These are phyloP conservation scores for Corinectria fuckeliana DNA, from an alignment of 2,329 filamentous ascomycete species.

Conservation along the genomic window DNA sequence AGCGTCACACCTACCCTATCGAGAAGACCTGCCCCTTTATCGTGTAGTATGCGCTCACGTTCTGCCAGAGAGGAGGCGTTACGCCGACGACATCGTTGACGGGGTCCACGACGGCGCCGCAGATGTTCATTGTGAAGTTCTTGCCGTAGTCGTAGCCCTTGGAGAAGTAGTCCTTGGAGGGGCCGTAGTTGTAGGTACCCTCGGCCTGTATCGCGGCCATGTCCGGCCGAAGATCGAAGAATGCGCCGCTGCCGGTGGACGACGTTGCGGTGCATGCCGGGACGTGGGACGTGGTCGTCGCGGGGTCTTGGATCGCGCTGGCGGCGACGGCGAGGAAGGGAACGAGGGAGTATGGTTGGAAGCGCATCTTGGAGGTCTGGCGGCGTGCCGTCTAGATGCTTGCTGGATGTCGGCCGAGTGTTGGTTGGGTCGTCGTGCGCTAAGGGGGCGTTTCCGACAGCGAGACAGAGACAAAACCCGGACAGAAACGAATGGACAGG, in stretches of 20 bases:
- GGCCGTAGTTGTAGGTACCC: constrained; percentile 48
- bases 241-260: constrained; percentile 61
- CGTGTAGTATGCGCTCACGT: constrained; percentile 81
- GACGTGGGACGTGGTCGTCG: constrained; percentile 51
- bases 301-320: constrained; percentile 44
- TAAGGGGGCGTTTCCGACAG: neutral
- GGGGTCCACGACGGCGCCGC: constrained; percentile 73
- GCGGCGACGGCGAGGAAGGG: constrained; percentile 45
- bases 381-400: neutral
- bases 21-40: constrained; percentile 71
- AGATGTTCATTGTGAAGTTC: constrained; percentile 87
- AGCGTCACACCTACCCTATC: constrained; percentile 65
- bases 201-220: constrained; percentile 54
- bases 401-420: neutral
- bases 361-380: constrained; percentile 36
- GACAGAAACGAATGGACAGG: neutral
- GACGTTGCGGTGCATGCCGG: constrained; percentile 64
- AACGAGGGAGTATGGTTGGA: constrained; percentile 39
- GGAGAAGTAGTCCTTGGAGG: constrained; percentile 64
- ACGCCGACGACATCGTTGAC: constrained; percentile 70
- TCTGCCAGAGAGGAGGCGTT: constrained; percentile 66
- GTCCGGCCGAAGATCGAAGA: constrained; percentile 65
- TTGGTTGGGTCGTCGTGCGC: neutral
- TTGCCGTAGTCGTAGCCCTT: constrained; percentile 78
- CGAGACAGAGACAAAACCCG: neutral